Evolutionary conservation across 139 green algal genomes (phyloP), one percentile per base, ranked within the genome.

Genomic region (Chlamydomonas incerta): DNA sequence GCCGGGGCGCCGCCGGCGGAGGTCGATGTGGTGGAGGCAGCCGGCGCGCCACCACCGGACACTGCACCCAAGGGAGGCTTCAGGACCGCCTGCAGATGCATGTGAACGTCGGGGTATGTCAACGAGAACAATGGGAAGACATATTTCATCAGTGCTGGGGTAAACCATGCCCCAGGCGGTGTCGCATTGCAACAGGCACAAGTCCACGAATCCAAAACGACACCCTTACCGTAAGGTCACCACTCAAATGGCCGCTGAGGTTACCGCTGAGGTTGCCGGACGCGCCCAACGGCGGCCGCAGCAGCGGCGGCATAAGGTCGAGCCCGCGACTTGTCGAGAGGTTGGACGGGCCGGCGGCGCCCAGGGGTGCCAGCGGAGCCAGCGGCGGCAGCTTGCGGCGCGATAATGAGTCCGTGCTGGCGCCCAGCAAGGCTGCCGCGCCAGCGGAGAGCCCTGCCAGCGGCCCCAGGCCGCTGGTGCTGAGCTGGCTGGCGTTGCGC

Each of bases 361-460:
- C 31, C 33, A 52, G 31, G 35, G 58, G 33, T 2, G 37, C 65
- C 46, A 67, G n/a, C 13, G 79, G 41, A 34, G 31, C 65, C 31
- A 85, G 79, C 65, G 79, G 66, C n/a, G 79, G 79, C 66, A 85
- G 47, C 66, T 75, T 85, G 41, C 79, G 79, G 5, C 79, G n/a
- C 3, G 41, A 31, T 9, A 85, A 26, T 6, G 24, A 13, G 21
- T 85, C 67, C 10, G 33, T 31, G 63, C 79, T 85, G 66, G 26
- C 3, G 20, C 41, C 50, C 2, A 83, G 69, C 65, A 85, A 33
- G 15, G 79, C 79, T 5, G 79, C 79, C 1, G 79, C 66, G 31
- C 31, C 41, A 31, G 65, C 26, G 0, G 79, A 85, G 0, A 85
- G 65, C 66, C 68, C 41, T 13, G 41, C 47, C 65, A 85, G 31